Base-by-base conservation (phyloP, 1,284 basidiomycete species). In the Ustilago curta region DNA sequence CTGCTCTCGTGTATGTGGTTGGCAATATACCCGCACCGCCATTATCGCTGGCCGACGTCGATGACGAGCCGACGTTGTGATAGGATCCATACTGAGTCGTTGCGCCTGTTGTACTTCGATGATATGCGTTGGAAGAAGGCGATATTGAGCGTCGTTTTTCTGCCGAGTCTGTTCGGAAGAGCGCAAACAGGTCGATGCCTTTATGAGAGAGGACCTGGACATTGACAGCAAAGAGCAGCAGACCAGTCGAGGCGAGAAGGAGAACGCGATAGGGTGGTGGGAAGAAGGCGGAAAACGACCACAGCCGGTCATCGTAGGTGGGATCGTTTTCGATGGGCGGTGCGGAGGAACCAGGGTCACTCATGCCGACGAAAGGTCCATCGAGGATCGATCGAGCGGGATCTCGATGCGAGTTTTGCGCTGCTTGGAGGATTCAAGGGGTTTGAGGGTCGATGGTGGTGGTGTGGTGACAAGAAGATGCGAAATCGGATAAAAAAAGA, bases 261-360 rank as follows among this genome's bases (percentile, higher is more conserved):
- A 83, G 48, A 18, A 83, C 80, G 35, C 83, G 77, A 51, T 83
- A 83, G 4, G 81, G 78, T 9, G 81, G 83, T 21, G 83, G 83
- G 31, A 83, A 70, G 21, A 70, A 75, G 16, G 69, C 74, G 11
- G 79, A 79, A 49, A 84, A 84, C 6, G 76, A 68, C 42, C 63
- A 67, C 1, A 63, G 54, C 21, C 63, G 35, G 18, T 49, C 39
- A 31, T 67, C 70, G 52, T 63, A 59, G 18, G 23, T 16, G 16
- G 62, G 62, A 54, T 61, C 64, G 47, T 59, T 42, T 12, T 47
- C 60, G 49, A 58, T 16, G 4, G 60, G 56, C 4, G 66, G 55
- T 32, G 53, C 49, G 35, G 68, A 53, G 14, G 53, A 39, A 50
- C 49, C 61, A 14, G 61, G 54, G 48, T 60, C 68, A 54, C 61